Base-by-base conservation (phyloP, 768 basidiomycete species). In the Naganishia kalamii region DNA sequence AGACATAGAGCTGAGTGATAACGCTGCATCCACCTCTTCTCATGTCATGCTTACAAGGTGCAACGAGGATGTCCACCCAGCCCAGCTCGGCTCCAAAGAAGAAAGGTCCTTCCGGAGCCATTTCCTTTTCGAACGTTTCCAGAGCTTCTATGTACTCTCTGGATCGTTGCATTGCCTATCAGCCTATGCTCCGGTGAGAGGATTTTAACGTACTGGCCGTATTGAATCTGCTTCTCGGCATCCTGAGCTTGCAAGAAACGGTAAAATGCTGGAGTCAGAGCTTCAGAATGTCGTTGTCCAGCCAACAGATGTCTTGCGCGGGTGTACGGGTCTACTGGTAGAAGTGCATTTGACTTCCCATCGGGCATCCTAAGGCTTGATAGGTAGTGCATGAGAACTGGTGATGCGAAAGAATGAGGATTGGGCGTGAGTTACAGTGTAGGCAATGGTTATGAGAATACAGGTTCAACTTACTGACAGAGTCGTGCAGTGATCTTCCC, bases 341-440 rank as follows among this genome's bases (percentile, higher is more conserved):
- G 35, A 3, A 63, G 25, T 40, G 33, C 23, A 25, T 63, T 63
- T 3, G 51, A 32, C 15, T 30, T 35, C 11, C 44, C 46, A 6
- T 12, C 29, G 33, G 49, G 17, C 2, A 50, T 10, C 19, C 49
- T 33, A 2, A 63, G 37, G 27, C 48, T 51, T 37, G 62, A 43
- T 4, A 63, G 49, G 32, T 63, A 63, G 50, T 63, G 62, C 62
- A 63, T 63, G 11, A 63, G 40, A 23, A 63, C 51, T 52, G 51
- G 8, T n/a, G 6, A 19, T 8, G 46, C 7, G 10, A 32, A 32
- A 2, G 7, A 25, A 37, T 3, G 51, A 19, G n/a, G 15, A 3
- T 52, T 35, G 21, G 51, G 8, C 7, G 1, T 21, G 21, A 3
- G 2, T 8, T 11, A 35, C 19, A 21, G 21, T 32, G 19, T 2